These are phyloP conservation scores for Fusarium xyrophilum DNA, from an alignment of 2,329 filamentous ascomycete species.

Conservation along the genomic window DNA sequence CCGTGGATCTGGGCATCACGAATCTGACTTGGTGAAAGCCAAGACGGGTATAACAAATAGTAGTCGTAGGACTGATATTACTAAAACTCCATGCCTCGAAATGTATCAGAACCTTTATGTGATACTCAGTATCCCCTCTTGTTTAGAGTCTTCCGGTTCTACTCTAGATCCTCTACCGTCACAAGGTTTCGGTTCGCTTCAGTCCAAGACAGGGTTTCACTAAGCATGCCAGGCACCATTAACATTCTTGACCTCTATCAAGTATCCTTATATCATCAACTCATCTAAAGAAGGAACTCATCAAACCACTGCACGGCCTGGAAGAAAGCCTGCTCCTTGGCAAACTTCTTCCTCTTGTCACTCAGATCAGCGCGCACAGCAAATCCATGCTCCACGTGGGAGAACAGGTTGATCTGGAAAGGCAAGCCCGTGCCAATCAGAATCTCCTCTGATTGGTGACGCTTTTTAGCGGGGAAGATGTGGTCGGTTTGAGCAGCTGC, in stretches of 20 bases:
- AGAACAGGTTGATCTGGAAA: constrained; percentile 76
- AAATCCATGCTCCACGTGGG: constrained; percentile 75
- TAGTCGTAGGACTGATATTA: not conserved
- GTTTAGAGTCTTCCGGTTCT: not conserved
- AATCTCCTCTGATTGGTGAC: constrained; percentile 65
- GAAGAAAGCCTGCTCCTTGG: constrained; percentile 79
- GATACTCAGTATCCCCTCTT: not conserved
- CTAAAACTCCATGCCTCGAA: not conserved
- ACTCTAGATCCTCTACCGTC: not conserved
- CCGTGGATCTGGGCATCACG: constrained; percentile 18
- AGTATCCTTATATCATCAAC: not conserved
- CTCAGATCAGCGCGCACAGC: constrained; percentile 69
- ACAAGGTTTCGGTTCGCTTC: constrained; percentile 8
- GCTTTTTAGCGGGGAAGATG: constrained; percentile 63
- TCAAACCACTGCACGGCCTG: constrained; percentile 81
- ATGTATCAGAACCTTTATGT: rapidly evolving
- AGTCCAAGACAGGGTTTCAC: constrained; percentile 9
- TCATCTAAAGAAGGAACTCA: constrained; percentile 47
- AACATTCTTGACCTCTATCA: not conserved
- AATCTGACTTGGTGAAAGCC: constrained; percentile 6
- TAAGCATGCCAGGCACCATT: not conserved
- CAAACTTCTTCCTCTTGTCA: constrained; percentile 63
- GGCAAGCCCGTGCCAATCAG: constrained; percentile 59
- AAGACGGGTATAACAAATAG: not conserved
- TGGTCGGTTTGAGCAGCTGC: constrained; percentile 68